phyloP scores from a whole-genome alignment of 805 yeast species.

The Wickerhamomyces rabaulensis region DNA sequence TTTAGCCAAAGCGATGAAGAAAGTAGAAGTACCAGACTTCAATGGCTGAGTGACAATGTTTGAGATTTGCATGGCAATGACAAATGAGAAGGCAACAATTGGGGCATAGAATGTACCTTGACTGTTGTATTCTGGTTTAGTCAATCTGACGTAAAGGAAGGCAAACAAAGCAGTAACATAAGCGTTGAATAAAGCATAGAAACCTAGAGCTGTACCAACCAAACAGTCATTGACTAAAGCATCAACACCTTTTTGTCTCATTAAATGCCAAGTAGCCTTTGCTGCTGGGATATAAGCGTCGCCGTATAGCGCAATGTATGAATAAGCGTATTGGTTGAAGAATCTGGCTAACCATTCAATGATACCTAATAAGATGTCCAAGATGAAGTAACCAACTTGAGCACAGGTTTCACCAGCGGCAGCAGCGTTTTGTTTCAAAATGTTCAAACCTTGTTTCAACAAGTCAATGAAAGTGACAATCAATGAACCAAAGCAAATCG shows the following conservation, averaged over 20 bases:
- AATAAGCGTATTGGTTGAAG: constrained; percentile 87
- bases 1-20: constrained; percentile 76
- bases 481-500: constrained; percentile 80
- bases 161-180: constrained; percentile 60
- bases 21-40: constrained; percentile 76
- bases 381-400: constrained; percentile 44
- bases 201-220: constrained; percentile 71
- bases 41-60: constrained; percentile 69
- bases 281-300: constrained; percentile 70
- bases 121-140: constrained; percentile 60
- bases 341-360: constrained; percentile 78
- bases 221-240: constrained; percentile 82
- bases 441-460: constrained; percentile 46
- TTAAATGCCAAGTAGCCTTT: constrained; percentile 73
- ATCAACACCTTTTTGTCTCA: constrained; percentile 76
- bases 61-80: constrained; percentile 72
- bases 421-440: constrained; percentile 48
- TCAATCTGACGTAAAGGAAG: constrained; percentile 59
- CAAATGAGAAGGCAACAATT: constrained; percentile 65
- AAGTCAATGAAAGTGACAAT: constrained; percentile 70
- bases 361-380: constrained; percentile 57
- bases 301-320: constrained; percentile 85
- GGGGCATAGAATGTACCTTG: constrained; percentile 64
- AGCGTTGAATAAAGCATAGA: constrained; percentile 69
- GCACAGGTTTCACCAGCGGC: constrained; percentile 47